Evolutionary conservation across 257 asterid species (phyloP).

Genomic region (Forsythia viridissima): DNA sequence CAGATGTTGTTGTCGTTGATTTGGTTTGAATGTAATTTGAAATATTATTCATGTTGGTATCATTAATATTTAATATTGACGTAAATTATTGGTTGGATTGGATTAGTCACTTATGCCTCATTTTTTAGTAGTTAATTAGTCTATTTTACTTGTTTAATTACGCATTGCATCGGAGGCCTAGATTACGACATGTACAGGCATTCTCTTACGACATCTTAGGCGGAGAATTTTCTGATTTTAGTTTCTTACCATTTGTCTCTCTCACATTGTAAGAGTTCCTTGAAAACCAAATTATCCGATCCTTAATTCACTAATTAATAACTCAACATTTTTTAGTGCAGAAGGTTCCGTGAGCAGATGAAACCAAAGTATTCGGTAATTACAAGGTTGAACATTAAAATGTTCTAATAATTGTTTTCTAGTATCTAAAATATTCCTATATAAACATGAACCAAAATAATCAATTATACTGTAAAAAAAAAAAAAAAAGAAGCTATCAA

Average conservation of each 20-base stretch:
- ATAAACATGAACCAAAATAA: slow-evolving; percentile 13
- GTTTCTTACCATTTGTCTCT: background rate
- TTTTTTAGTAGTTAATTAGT: too few species aligned
- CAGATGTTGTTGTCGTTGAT: too few species aligned
- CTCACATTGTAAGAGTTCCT: background rate
- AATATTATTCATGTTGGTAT: too few species aligned
- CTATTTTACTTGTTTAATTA: slow-evolving; percentile 19
- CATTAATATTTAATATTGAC: too few species aligned
- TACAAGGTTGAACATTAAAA: slow-evolving; percentile 16
- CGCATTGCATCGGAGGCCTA: too few species aligned
- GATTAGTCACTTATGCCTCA: too few species aligned
- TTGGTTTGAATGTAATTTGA: too few species aligned
- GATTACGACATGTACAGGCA: background rate
- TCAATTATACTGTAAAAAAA: background rate
- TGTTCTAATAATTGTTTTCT: slow-evolving; percentile 39
- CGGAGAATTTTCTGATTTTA: background rate
- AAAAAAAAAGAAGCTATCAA: slow-evolving; percentile 4
- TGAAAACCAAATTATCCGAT: background rate
- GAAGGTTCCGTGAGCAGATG: background rate
- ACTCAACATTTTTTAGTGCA: background rate
- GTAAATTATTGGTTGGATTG: too few species aligned
- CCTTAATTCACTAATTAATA: background rate
- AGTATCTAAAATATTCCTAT: slow-evolving; percentile 21
- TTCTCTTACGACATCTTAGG: too few species aligned
- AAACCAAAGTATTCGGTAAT: slow-evolving; percentile 8